Percentiles rank a stretch among this genome's conserved stretches.
Conservation (phyloP, 768 basidiomycete species). For the Butyriboletus loyo region DNA sequence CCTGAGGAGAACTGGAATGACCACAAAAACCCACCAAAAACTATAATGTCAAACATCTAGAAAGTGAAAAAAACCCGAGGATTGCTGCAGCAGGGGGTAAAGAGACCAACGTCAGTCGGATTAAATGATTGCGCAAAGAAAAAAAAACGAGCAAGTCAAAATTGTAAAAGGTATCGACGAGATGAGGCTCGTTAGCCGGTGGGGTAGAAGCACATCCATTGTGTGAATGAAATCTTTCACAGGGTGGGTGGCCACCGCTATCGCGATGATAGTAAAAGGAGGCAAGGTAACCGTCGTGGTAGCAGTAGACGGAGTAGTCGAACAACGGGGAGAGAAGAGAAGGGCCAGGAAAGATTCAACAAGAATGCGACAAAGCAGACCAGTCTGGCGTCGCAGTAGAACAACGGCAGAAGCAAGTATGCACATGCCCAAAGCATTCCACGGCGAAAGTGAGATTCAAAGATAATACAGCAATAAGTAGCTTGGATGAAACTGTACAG, state of each 20-base stretch:
- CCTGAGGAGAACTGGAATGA: not conserved
- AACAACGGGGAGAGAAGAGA: constrained; percentile 5
- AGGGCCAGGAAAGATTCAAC: not conserved
- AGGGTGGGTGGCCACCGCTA: constrained; percentile 1
- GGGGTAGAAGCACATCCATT: constrained; percentile 24
- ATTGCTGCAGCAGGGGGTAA: not conserved
- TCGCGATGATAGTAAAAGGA: not conserved
- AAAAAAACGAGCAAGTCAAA: not conserved
- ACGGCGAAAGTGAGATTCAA: constrained; percentile 1
- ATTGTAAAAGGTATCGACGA: constrained; percentile 30
- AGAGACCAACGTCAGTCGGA: not conserved
- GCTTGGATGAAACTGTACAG: constrained; percentile 20
- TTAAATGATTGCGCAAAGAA: not conserved
- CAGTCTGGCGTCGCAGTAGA: constrained; percentile 22
- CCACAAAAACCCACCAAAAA: not conserved
- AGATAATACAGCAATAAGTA: constrained; percentile 27
- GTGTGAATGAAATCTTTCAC: constrained; percentile 18
- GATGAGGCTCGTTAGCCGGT: constrained; percentile 36
- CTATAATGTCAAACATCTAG: not conserved
- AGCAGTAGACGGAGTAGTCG: constrained; percentile 3
- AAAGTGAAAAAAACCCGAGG: not conserved
- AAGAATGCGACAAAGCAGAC: constrained; percentile 22
- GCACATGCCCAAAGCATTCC: constrained; percentile 7
- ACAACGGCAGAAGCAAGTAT: constrained; percentile 26
- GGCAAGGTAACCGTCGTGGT: not conserved